Evolutionary conservation across 2,329 filamentous ascomycete genomes (phyloP).

Genomic region (Nemania bipapillata): DNA sequence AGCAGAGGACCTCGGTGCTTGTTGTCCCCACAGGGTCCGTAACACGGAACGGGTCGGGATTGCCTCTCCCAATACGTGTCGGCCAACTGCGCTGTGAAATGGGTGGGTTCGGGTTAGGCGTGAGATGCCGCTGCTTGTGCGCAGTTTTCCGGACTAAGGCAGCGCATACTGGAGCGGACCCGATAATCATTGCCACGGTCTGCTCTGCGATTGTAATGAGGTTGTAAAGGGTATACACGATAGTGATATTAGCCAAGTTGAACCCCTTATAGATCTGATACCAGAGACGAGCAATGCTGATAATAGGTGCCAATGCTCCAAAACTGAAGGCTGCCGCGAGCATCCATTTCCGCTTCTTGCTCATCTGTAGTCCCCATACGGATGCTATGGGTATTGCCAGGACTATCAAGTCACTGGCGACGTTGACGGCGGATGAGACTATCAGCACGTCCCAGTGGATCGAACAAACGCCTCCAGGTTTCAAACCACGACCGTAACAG

Average conservation of each 20-base stretch:
- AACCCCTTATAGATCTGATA: neutral
- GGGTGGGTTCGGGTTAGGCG: neutral
- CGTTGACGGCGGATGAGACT: neutral
- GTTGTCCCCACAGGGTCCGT: neutral
- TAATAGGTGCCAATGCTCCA: neutral
- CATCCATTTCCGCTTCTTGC: neutral
- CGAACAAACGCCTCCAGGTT: neutral
- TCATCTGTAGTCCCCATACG: neutral
- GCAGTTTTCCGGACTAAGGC: neutral
- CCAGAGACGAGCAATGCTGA: neutral
- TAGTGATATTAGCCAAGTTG: neutral
- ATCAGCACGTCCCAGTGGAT: neutral
- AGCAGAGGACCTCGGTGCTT: neutral
- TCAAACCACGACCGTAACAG: neutral
- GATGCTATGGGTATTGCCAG: neutral
- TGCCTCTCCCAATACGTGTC: neutral
- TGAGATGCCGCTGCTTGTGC: neutral
- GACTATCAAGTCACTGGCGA: neutral
- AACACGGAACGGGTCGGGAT: neutral
- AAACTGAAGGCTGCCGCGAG: neutral
- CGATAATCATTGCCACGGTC: neutral
- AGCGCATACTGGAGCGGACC: neutral
- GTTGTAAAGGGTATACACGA: neutral
- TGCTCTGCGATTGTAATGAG: neutral
- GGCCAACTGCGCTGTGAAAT: neutral